Evolutionary conservation across 352 stramenopile species (phyloP).

Genomic region (Pythium volutum): DNA sequence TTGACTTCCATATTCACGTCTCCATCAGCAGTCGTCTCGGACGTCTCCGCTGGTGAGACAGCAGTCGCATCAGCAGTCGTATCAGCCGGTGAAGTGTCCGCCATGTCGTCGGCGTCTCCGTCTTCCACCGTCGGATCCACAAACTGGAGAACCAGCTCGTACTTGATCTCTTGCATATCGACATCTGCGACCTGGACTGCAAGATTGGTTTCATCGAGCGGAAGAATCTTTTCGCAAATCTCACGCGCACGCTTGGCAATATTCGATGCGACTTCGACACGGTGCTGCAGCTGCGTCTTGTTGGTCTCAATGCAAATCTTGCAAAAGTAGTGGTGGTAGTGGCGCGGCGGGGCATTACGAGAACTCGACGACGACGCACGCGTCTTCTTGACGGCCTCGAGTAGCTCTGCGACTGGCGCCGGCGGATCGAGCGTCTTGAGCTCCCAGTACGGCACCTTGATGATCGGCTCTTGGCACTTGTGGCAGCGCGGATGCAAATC

Average conservation of each 20-base stretch:
- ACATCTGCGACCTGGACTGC: conserved; percentile 59
- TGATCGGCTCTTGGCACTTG: conserved; percentile 85
- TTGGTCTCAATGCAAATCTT: conserved; percentile 59
- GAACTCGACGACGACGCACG: conserved; percentile 57
- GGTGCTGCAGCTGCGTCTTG: conserved; percentile 74
- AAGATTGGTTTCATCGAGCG: conserved; percentile 57
- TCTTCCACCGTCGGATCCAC: conserved; percentile 39
- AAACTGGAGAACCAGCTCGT: conserved; percentile 49
- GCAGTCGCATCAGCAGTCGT: too few species aligned
- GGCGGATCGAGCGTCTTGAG: conserved; percentile 65
- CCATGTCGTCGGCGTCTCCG: conserved; percentile 16
- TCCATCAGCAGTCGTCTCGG: conserved; percentile 13
- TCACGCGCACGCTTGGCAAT: conserved; percentile 67
- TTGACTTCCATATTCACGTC: conserved; percentile 17
- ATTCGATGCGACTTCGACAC: conserved; percentile 62
- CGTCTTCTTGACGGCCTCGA: conserved; percentile 79
- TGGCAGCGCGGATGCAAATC: conserved; percentile 90
- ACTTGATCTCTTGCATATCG: conserved; percentile 85
- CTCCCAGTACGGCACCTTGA: conserved; percentile 84
- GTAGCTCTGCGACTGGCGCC: conserved; percentile 65
- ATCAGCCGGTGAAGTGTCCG: conserved; percentile 22
- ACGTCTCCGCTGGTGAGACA: conserved; percentile 20
- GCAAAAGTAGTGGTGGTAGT: conserved; percentile 87
- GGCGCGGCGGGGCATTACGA: conserved; percentile 61
- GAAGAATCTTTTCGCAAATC: conserved; percentile 56